phyloP scores from a whole-genome alignment of 768 basidiomycete species.

The Mycena galopus region DNA sequence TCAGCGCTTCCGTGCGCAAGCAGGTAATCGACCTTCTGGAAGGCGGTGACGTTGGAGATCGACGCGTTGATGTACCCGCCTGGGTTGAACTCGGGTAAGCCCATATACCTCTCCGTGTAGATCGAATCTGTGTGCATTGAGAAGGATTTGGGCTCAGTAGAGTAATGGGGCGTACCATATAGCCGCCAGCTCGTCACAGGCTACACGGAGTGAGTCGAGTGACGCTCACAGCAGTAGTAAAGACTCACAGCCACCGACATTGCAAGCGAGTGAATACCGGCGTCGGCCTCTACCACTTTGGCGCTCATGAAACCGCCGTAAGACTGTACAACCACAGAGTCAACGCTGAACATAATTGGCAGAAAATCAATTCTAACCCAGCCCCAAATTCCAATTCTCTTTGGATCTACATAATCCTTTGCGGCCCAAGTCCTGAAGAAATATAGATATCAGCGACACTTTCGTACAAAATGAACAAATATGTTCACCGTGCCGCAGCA shows the following conservation, averaged over 20 bases:
- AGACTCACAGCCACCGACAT: slow-evolving; percentile 89
- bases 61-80: slow-evolving; percentile 93
- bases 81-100: slow-evolving; percentile 80
- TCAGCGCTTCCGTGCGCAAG: slow-evolving; percentile 96
- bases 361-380: slow-evolving; percentile 74
- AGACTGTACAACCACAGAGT: slow-evolving; percentile 62
- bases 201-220: slow-evolving; percentile 49
- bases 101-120: slow-evolving; percentile 99
- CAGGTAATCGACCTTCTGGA: slow-evolving; percentile 82
- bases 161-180: slow-evolving; percentile 71
- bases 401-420: slow-evolving; percentile 89
- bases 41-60: slow-evolving; percentile 89
- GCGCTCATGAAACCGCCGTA: slow-evolving; percentile 97
- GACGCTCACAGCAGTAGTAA: slow-evolving; percentile 10
- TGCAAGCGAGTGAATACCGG: slow-evolving; percentile 89
- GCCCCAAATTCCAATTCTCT: slow-evolving; percentile 96
- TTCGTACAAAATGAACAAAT: slow-evolving; percentile 17
- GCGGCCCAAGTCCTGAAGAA: slow-evolving; percentile 81
- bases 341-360: slow-evolving; percentile 4
- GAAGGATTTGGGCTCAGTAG: slow-evolving; percentile 1
- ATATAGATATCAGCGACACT: neutral
- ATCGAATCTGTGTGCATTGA: slow-evolving; percentile 79
- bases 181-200: slow-evolving; percentile 91
- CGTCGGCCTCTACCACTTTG: slow-evolving; percentile 92
- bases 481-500: slow-evolving; percentile 81